Evolutionary conservation across 2,329 filamentous ascomycete genomes (phyloP).

Genomic region (Echinosphaeria canescens): DNA sequence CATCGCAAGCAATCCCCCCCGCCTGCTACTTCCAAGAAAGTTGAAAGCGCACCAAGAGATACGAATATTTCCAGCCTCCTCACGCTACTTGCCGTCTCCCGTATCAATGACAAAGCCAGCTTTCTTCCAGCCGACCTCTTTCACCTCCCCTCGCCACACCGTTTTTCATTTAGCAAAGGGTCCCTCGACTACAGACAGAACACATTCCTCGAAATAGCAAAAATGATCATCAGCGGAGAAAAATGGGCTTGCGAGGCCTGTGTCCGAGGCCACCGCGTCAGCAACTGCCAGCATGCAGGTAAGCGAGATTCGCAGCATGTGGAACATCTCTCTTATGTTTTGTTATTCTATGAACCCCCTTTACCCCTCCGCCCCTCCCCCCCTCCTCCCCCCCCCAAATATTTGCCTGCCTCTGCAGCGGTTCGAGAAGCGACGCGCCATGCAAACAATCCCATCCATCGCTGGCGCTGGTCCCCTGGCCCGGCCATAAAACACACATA

Average conservation of each 20-base stretch:
- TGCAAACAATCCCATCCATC: no score
- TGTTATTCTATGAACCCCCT: no score
- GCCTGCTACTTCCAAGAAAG: no score
- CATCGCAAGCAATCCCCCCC: no score
- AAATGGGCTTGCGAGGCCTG: slow-evolving; percentile 98
- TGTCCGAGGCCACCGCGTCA: slow-evolving; percentile 94
- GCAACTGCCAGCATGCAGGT: slow-evolving; percentile 95
- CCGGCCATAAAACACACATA: no score
- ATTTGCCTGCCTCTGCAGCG: neutral
- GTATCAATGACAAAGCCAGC: no score
- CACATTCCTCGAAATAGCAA: no score
- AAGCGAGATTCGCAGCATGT: slow-evolving; percentile 21
- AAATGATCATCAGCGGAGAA: slow-evolving; percentile 79
- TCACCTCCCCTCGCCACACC: neutral
- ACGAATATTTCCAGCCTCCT: no score
- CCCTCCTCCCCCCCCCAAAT: slow-evolving; percentile 1
- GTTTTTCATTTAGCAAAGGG: neutral
- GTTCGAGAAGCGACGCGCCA: slow-evolving; percentile 1
- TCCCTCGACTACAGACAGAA: no score
- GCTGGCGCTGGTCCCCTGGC: no score
- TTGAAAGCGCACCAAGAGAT: no score
- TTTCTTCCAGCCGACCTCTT: neutral
- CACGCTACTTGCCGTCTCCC: no score
- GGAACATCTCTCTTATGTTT: slow-evolving; percentile 3
- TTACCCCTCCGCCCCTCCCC: slow-evolving; percentile 1